phyloP scores from a whole-genome alignment of 352 stramenopile genomes.

The Aphanomyces invadans region DNA sequence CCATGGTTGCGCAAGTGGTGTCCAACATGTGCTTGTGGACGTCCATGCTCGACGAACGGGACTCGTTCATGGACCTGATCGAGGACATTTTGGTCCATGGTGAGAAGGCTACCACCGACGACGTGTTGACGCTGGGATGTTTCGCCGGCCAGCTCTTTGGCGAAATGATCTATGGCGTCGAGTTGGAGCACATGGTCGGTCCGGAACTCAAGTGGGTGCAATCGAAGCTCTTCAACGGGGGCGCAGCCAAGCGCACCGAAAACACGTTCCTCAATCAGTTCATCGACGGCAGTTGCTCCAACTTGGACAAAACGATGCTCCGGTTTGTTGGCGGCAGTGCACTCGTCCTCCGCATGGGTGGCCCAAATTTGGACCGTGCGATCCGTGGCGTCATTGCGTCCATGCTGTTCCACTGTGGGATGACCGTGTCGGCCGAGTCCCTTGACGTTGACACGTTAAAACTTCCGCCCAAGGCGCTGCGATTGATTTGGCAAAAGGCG shows the following conservation, averaged over 20 bases:
- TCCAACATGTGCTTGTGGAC: conserved; percentile 15
- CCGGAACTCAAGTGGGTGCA: neutral
- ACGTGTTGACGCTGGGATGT: neutral
- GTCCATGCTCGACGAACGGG: conserved; percentile 6
- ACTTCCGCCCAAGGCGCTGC: conserved; percentile 11
- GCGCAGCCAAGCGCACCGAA: neutral
- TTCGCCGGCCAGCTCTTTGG: conserved; percentile 11
- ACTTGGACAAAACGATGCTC: conserved; percentile 18
- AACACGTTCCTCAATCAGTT: conserved; percentile 16
- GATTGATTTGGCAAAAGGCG: conserved; percentile 21
- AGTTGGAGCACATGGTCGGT: neutral
- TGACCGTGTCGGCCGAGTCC: conserved; percentile 10
- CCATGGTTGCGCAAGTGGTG: neutral
- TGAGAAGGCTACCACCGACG: neutral
- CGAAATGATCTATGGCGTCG: neutral
- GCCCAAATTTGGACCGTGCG: conserved; percentile 1
- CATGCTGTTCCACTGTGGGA: conserved; percentile 20
- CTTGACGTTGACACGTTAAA: neutral
- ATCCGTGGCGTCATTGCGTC: conserved; percentile 16
- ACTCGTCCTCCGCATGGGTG: conserved; percentile 16
- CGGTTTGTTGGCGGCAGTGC: conserved; percentile 10
- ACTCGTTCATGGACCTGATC: conserved; percentile 4
- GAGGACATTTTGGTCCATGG: conserved; percentile 12
- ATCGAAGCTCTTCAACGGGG: neutral
- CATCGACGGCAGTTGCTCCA: neutral